Evolutionary conservation across 345 rosid species (phyloP), one percentile per base, ranked within the genome.

Genomic region (Sisymbrium irio): DNA sequence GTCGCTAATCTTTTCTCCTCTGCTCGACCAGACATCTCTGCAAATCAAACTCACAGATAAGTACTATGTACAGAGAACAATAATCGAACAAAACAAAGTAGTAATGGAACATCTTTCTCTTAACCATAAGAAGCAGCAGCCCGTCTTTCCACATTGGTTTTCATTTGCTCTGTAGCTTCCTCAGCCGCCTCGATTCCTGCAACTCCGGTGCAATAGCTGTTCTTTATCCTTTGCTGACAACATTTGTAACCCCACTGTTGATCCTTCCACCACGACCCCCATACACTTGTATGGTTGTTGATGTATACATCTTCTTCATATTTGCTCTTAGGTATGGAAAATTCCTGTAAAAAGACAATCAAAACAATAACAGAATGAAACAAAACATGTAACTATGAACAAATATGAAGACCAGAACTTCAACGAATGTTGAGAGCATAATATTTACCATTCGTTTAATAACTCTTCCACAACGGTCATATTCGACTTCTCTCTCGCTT

Each of bases 191-290:
- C 85, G 55, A 93, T 87, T 35, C 98, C 97, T 1, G 94, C 89
- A 12, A 79, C 74, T 7, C 98, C 97, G 0, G 91, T 86, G 80
- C 97, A 89, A 30, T 90, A 93, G 72, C 96, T 87, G 71, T 90
- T 93, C 39, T 87, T 72, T 18, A 89, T 77, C 4, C 82, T 83
- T 72, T 93, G 97, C 76, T 82, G 82, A 44, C 97, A 93, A 67
- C 97, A 93, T 70, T 79, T 89, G 42, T 90, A 89, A 10, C 97
- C 91, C 96, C 98, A 90, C 15, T 85, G 96, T 30, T 89, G 87
- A 77, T 87, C 97, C 69, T 81, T 90, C 93, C 92, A 90, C 97
- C 97, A 90, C 9, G 98, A 93, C n/a, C 93, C 97, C 88, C 89
- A 93, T 14, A 90, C 97, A 46, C 78, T 83, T 4, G 91, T 86